These are phyloP conservation scores for Coniochaeta prunicola DNA, from an alignment of 2,329 filamentous ascomycete species.

Conservation along the genomic window DNA sequence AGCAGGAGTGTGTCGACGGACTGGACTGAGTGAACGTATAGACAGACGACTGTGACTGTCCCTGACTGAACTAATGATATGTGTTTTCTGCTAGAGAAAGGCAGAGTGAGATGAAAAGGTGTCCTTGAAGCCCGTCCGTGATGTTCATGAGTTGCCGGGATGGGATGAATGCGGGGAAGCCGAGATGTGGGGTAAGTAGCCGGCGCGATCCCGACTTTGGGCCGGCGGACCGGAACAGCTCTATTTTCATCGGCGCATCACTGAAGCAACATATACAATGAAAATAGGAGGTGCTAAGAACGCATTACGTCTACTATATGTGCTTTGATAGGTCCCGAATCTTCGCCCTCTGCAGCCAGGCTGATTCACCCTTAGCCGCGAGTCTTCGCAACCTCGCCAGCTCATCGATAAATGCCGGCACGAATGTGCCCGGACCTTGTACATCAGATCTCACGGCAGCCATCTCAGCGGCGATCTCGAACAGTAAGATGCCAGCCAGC, in stretches of 20 bases:
- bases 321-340: neutral
- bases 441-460: conserved; percentile 57
- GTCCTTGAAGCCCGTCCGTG: neutral
- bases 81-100: neutral
- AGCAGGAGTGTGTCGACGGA: too few relatives aligned
- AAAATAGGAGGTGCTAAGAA: neutral
- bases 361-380: conserved; percentile 36
- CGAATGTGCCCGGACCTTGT: conserved; percentile 76
- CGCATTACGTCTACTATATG: neutral
- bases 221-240: neutral
- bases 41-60: neutral
- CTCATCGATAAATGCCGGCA: conserved; percentile 77
- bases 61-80: neutral
- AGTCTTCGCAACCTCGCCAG: conserved; percentile 40
- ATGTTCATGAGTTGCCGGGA: neutral
- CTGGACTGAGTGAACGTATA: too few relatives aligned
- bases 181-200: neutral
- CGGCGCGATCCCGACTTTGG: neutral
- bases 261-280: too few relatives aligned
- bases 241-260: too few relatives aligned
- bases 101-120: neutral
- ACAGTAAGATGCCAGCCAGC: conserved; percentile 67
- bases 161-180: neutral
- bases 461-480: conserved; percentile 65
- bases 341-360: conserved; percentile 36